phyloP scores from a whole-genome alignment of 2,329 filamentous ascomycete species.

The Penicillium sp. region DNA sequence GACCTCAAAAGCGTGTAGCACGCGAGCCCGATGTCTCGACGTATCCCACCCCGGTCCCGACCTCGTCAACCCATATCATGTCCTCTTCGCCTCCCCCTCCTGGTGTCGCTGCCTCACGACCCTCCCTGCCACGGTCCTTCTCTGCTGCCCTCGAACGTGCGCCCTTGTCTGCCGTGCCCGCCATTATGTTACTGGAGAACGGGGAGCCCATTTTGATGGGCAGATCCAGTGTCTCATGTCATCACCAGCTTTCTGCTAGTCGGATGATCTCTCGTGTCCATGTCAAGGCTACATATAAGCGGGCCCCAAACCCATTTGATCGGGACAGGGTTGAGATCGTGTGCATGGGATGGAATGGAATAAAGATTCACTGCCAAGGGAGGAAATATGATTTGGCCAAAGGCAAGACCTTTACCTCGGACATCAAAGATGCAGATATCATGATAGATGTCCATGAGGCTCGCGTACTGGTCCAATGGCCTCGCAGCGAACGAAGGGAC shows the following conservation, averaged over 20 bases:
- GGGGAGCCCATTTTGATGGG: slow-evolving; percentile 81
- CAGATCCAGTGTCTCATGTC: slow-evolving; percentile 86
- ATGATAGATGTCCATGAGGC: slow-evolving; percentile 93
- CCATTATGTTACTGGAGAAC: slow-evolving; percentile 68
- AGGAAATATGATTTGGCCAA: slow-evolving; percentile 77
- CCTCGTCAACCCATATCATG: slow-evolving; percentile 83
- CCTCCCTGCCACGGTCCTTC: slow-evolving; percentile 55
- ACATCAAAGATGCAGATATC: slow-evolving; percentile 78
- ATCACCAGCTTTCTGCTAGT: slow-evolving; percentile 87
- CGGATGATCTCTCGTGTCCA: slow-evolving; percentile 88
- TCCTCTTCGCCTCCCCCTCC: slow-evolving; percentile 71
- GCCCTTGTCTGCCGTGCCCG: slow-evolving; percentile 70
- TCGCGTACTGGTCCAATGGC: slow-evolving; percentile 83
- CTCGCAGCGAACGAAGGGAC: slow-evolving; percentile 49
- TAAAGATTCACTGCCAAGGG: slow-evolving; percentile 84
- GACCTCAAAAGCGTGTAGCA: slow-evolving; percentile 41
- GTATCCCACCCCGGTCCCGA: slow-evolving; percentile 89
- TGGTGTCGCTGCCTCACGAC: no score
- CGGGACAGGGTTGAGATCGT: slow-evolving; percentile 74
- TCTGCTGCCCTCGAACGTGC: no score
- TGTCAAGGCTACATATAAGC: slow-evolving; percentile 75
- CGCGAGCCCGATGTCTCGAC: slow-evolving; percentile 45
- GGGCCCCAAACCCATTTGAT: slow-evolving; percentile 58
- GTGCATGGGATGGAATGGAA: slow-evolving; percentile 91
- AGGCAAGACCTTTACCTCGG: slow-evolving; percentile 80